Conservation (phyloP, 2,329 filamentous ascomycete species). For the Dichotomopilus funicola region DNA sequence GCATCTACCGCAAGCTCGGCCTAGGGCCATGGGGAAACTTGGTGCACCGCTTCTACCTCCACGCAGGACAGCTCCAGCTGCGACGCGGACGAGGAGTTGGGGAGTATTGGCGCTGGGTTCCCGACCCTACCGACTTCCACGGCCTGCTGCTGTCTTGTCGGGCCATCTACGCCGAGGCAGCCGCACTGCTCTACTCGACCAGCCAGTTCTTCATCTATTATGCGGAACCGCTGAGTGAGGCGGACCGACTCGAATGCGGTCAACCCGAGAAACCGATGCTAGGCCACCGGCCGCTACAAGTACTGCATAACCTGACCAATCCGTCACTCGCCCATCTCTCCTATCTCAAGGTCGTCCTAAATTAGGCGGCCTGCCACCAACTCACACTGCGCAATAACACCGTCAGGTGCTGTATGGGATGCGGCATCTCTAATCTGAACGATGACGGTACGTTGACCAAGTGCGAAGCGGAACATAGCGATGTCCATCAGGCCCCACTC, state of each 20-base stretch:
- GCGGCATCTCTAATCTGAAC: not conserved
- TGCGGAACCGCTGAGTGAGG: not conserved
- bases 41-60: too few species aligned
- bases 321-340: not conserved
- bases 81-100: too few species aligned
- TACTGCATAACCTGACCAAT: not conserved
- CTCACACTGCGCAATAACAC: not conserved
- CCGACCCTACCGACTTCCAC: not conserved
- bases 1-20: too few species aligned
- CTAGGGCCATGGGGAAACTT: too few species aligned
- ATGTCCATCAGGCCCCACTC: too few species aligned
- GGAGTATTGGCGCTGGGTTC: too few species aligned
- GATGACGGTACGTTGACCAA: not conserved
- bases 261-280: too few species aligned
- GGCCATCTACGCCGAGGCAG: not conserved
- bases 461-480: too few species aligned
- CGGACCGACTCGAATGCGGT: too few species aligned
- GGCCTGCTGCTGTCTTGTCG: slow-evolving; percentile 1
- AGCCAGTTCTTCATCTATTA: not conserved
- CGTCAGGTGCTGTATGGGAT: too few species aligned
- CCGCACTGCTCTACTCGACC: not conserved
- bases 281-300: not conserved
- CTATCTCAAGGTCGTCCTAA: not conserved
- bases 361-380: not conserved
- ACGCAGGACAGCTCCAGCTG: too few species aligned